Evolutionary conservation across 1,139 yeast genomes (phyloP), one percentile per base, ranked within the genome.

Genomic region (Trichomonascaceae sp.): DNA sequence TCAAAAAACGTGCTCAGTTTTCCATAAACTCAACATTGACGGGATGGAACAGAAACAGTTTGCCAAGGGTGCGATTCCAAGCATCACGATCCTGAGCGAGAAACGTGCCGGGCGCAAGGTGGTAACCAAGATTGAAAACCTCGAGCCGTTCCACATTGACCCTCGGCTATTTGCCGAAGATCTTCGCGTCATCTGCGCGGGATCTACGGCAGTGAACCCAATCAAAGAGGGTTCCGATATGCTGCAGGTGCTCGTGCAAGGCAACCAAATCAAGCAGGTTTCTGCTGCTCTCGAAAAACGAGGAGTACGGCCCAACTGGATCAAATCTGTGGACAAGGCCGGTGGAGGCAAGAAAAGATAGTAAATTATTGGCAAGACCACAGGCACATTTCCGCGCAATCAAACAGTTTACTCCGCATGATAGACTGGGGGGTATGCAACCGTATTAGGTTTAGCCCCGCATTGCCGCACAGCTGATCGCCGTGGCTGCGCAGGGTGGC

Each of bases 191-290:
- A 74, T 75, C 42, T 89, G 97, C 54, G 89, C 94, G 14, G 95
- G 95, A 0, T 80, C 96, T 0, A 69, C 93, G 0, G 76, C 95
- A 0, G 69, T 82, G 13, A 67, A 69, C 33, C 76, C 80, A 2
- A 41, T 50, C 13, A 43, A 39, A 29, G 58, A 53, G 29, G 59
- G 57, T 2, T 37, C 48, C 8, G 72, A 69, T 17, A 50, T 68
- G 5, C 57, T 64, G 17, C 93, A 81, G 45, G 85, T 87, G 1
- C 67, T 74, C 32, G 93, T 89, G 2, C 97, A 89, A 56, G 98
- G 98, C 0, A 82, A 92, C 2, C 97, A 89, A 51, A 76, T 77
- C 13, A 67, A 70, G 33, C 56, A 69, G 1, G 71, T 81, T 11
- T 60, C 65, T 14, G 75, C 74, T 3, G 53, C 76, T 26, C 60